These are phyloP conservation scores for Podosphaera xanthii DNA, from an alignment of 2,329 filamentous ascomycete species.

Conservation along the genomic window DNA sequence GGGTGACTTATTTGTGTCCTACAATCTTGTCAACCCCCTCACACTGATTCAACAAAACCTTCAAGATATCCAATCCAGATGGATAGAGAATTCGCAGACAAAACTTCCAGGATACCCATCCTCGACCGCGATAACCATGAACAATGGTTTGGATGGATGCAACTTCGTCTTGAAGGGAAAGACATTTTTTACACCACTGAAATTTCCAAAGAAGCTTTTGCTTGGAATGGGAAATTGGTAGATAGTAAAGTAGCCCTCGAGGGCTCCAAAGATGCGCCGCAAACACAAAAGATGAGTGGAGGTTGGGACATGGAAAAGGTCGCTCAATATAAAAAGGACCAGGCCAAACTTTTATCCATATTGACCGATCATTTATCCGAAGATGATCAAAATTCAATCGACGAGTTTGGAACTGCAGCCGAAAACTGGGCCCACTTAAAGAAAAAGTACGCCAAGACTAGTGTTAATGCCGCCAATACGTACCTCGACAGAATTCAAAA, in stretches of 20 bases:
- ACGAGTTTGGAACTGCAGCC: no score
- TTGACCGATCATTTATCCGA: no score
- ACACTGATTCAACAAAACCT: background rate
- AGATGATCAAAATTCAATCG: no score
- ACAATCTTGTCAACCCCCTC: background rate
- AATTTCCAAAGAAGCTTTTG: no score
- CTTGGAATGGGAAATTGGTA: background rate
- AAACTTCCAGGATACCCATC: background rate
- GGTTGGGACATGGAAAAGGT: no score
- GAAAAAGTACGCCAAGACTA: background rate
- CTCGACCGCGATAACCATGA: constrained; percentile 3
- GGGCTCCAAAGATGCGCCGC: background rate
- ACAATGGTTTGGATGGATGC: background rate
- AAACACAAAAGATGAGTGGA: background rate
- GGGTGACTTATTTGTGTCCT: no score
- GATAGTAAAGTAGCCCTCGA: background rate
- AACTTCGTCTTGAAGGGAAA: background rate
- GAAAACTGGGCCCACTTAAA: background rate
- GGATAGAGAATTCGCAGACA: no score
- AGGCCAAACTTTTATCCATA: no score
- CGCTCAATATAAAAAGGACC: no score
- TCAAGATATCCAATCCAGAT: background rate
- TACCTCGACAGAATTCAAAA: background rate
- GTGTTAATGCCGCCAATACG: background rate
- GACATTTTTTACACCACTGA: background rate